Base-by-base conservation (phyloP, 306 rosid genomes). In the Pyrus betulifolia region DNA sequence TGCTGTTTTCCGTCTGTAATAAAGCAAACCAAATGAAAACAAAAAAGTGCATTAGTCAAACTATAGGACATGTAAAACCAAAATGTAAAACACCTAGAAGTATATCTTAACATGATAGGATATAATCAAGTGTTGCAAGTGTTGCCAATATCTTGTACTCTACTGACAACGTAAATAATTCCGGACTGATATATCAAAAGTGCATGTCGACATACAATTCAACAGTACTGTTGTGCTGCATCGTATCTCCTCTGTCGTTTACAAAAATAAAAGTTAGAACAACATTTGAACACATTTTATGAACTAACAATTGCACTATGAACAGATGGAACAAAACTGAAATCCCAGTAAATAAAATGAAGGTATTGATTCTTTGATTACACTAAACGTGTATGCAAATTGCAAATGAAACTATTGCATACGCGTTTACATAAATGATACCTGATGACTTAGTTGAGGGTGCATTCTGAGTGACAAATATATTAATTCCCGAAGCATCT, bases 391-490 rank as follows among this genome's bases (percentile, higher is more conserved):
- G 12, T n/a, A 3, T 6, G 64, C 15, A 59, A 59, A 59, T 59
- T 70, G 60, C n/a, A 55, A 28, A 27, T 49, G 6, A 69, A 44
- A 14, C 57, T 22, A 22, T 7, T 30, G 46, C 5, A 31, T 52
- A 49, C 31, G 2, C 14, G 14, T 31, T n/a, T 68, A 19, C 27
- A 69, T 64, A 46, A 74, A 38, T 4, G 2, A 42, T 82, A 92
- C 99, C 97, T 80, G 93, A 65, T 68, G 81, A 86, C 49, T 86
- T 88, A 55, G 85, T 58, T 49, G 51, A 66, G 17, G 87, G 52
- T 10, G 31, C 83, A 76, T 81, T 85, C 85, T 92, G 99, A 35
- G 93, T 87, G 80, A 83, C 84, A 79, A 90, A 95, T 65, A 92
- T 78, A 52, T 72, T 89, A 21, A 87, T 44, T 75, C 98, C 99